Percentiles rank a stretch among this genome's conserved stretches.
Conservation (phyloP, 2,329 filamentous ascomycete genomes). For the Hymenoscyphus fructigenus region DNA sequence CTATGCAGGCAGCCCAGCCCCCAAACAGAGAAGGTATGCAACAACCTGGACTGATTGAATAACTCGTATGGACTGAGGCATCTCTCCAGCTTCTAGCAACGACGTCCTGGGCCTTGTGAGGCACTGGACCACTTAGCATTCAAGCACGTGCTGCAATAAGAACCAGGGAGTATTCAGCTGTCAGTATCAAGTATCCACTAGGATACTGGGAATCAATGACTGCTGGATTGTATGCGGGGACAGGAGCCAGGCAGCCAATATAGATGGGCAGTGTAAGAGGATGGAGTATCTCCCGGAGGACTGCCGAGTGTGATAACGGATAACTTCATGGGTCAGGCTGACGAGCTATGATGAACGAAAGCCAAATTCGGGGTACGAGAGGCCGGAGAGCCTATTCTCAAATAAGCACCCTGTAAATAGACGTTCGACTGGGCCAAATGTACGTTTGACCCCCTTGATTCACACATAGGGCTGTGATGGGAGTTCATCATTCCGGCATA, state of each 20-base stretch:
- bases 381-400: background rate
- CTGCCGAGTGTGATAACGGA: background rate
- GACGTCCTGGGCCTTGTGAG: background rate
- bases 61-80: constrained; percentile 3
- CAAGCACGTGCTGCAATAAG: constrained; percentile 1
- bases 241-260: constrained; percentile 4
- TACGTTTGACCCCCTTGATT: background rate
- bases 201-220: background rate
- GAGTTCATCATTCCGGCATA: background rate
- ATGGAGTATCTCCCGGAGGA: background rate
- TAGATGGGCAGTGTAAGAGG: constrained; percentile 5
- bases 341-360: background rate
- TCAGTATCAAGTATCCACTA: background rate
- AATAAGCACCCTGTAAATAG: background rate
- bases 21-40: background rate
- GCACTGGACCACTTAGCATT: background rate
- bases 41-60: background rate
- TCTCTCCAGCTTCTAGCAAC: background rate
- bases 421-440: background rate
- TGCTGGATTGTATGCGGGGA: background rate
- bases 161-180: background rate
- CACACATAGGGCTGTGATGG: background rate
- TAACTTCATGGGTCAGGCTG: background rate
- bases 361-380: background rate
- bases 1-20: constrained; percentile 3